Percentiles rank a stretch among this genome's conserved stretches.
phyloP scores from a whole-genome alignment of 805 yeast species.

The Komagataella ulmi region DNA sequence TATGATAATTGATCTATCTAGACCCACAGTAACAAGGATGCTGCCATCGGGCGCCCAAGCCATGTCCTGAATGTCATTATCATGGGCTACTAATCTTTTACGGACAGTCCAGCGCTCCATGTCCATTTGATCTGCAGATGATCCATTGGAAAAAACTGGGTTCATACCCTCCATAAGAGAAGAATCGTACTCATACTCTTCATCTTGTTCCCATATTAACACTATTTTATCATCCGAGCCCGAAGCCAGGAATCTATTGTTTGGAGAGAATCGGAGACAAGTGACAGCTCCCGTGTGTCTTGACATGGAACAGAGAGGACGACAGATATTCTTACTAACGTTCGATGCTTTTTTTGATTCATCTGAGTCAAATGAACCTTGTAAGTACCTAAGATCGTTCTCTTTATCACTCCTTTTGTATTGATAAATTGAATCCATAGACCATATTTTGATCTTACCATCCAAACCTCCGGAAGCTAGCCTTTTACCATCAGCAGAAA shows the following conservation, averaged over 20 bases:
- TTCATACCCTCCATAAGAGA: neutral
- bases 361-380: neutral
- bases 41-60: conserved; percentile 97
- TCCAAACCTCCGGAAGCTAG: conserved; percentile 91
- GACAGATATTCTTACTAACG: conserved; percentile 19
- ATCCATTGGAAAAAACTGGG: neutral
- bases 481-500: conserved; percentile 71
- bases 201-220: conserved; percentile 88
- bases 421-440: conserved; percentile 36
- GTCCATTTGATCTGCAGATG: conserved; percentile 39
- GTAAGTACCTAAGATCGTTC: neutral
- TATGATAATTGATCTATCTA: conserved; percentile 83
- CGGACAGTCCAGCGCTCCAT: conserved; percentile 91
- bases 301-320: conserved; percentile 81
- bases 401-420: conserved; percentile 14
- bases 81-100: conserved; percentile 89
- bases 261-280: conserved; percentile 83
- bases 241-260: conserved; percentile 80
- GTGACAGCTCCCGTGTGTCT: conserved; percentile 97
- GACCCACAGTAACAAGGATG: conserved; percentile 83
- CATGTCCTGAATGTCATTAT: conserved; percentile 93
- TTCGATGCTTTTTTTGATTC: conserved; percentile 5
- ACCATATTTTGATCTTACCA: conserved; percentile 90
- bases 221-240: conserved; percentile 93
- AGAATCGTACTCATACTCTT: conserved; percentile 25